Percentiles rank a stretch among this genome's conserved stretches.
Evolutionary conservation across 2,329 filamentous ascomycete genomes (phyloP).

Genomic region (Fusarium sp.): DNA sequence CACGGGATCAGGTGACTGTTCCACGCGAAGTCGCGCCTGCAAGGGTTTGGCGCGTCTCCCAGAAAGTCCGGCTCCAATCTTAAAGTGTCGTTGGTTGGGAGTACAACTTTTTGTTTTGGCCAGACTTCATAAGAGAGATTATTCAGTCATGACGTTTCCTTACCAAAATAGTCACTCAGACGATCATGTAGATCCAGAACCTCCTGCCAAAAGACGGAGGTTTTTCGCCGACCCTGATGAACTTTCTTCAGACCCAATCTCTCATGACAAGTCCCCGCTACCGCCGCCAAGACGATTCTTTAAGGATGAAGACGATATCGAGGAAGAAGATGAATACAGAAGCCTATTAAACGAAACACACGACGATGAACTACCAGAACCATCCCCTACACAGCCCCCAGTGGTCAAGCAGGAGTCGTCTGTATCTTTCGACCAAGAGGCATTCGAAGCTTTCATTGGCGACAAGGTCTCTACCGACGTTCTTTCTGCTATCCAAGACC

Average conservation of each 20-base stretch:
- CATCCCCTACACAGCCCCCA: slow-evolving; percentile 7
- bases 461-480: slow-evolving; percentile 62
- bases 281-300: slow-evolving; percentile 42
- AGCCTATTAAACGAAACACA: slow-evolving; percentile 20
- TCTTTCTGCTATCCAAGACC: slow-evolving; percentile 62
- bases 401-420: slow-evolving; percentile 40
- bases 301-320: slow-evolving; percentile 41
- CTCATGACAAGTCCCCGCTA: slow-evolving; percentile 40
- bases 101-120: not conserved
- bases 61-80: slow-evolving; percentile 9
- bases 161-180: slow-evolving; percentile 53
- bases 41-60: slow-evolving; percentile 53
- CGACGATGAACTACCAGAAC: slow-evolving; percentile 22
- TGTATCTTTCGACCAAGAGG: slow-evolving; percentile 64
- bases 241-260: slow-evolving; percentile 41
- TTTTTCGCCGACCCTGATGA: slow-evolving; percentile 52
- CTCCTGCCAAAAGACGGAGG: slow-evolving; percentile 58
- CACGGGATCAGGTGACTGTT: slow-evolving; percentile 55
- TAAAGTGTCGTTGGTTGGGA: slow-evolving; percentile 3
- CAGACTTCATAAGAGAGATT: not conserved
- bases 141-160: slow-evolving; percentile 18
- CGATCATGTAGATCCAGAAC: slow-evolving; percentile 50
- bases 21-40: slow-evolving; percentile 51
- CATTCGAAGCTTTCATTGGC: slow-evolving; percentile 70
- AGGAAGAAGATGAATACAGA: slow-evolving; percentile 31